Percentiles rank a stretch among this genome's conserved stretches.
Evolutionary conservation across 192 early-diverging fungal genomes (phyloP).

Genomic region (Neocallimastix lanati): DNA sequence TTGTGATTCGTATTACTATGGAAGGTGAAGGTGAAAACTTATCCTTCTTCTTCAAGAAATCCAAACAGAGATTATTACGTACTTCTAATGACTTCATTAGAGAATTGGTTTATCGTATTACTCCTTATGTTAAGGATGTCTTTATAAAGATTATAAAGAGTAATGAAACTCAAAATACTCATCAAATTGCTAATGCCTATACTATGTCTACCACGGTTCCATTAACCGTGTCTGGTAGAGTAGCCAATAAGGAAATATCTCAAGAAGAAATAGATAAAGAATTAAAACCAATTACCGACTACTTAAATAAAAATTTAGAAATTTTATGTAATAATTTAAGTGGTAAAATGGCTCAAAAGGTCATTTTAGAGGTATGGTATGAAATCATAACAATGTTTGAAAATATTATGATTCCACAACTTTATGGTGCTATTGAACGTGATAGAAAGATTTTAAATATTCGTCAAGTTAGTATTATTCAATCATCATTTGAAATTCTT

Average conservation of each 20-base stretch:
- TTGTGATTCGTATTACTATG: slow-evolving; percentile 53
- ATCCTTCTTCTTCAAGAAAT: slow-evolving; percentile 66
- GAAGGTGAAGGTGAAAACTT: slow-evolving; percentile 59
- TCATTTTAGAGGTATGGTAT: slow-evolving; percentile 50
- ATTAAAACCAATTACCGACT: slow-evolving; percentile 49
- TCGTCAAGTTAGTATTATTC: slow-evolving; percentile 19
- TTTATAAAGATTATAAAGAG: slow-evolving; percentile 44
- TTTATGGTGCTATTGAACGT: slow-evolving; percentile 26
- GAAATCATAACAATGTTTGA: slow-evolving; percentile 49
- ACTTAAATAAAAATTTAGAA: slow-evolving; percentile 54
- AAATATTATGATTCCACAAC: slow-evolving; percentile 44
- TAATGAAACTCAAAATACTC: slow-evolving; percentile 10
- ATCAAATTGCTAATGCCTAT: neutral
- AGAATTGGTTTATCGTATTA: slow-evolving; percentile 50
- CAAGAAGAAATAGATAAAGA: slow-evolving; percentile 38
- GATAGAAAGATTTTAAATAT: slow-evolving; percentile 20
- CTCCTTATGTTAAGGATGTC: slow-evolving; percentile 37
- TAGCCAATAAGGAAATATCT: slow-evolving; percentile 2
- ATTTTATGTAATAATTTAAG: slow-evolving; percentile 44
- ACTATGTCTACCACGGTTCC: neutral
- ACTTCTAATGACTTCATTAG: slow-evolving; percentile 49
- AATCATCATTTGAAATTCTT: slow-evolving; percentile 13
- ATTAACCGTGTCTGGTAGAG: slow-evolving; percentile 2
- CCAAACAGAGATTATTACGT: slow-evolving; percentile 49
- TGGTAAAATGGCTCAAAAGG: slow-evolving; percentile 37